Evolutionary conservation across 1,139 yeast genomes (phyloP), one percentile per base, ranked within the genome.

Genomic region (Petasospora fabianii): DNA sequence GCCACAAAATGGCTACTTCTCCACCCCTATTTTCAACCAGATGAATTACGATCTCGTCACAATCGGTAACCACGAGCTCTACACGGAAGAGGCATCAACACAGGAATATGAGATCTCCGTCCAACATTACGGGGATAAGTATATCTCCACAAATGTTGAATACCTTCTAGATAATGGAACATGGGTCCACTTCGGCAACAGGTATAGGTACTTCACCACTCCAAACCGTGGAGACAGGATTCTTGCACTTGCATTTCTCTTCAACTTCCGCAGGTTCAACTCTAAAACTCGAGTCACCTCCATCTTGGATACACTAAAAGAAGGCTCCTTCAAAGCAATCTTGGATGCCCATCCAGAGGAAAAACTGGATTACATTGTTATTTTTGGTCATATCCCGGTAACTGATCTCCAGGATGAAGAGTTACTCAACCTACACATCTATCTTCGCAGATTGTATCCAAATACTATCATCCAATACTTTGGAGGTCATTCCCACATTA

Each of bases 401-500:
- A 58, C 63, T 3, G 69, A 58, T 75, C 58, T 65, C 3, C 95
- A 85, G 52, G 67, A 66, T 38, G 58, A 67, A n/a, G 50, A 59
- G 2, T 39, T 46, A 6, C 17, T 38, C 21, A 34, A 14, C 7
- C 60, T 84, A 27, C 87, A 84, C 51, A 30, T 56, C 0, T 64
- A 61, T 9, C 62, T 92, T 30, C 71, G 97, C 39, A 46, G 58
- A 17, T 67, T 60, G 27, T 82, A 75, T 54, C 90, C 95, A 2
- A 55, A 68, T 20, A 71, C 74, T 0, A 69, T 80, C 1, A 84
- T 92, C 36, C 96, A 87, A 55, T 84, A 84, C 56, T 81, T 92
- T 59, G 97, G 97, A 1, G 98, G 97, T 1, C 98, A 92, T 61
- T 80, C 95, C 30, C 98, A 92, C 59, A 79, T 92, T 27, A 70